Evolutionary conservation across 148 eudicot species (phyloP).

Genomic region (Vaccinium corymbosum): DNA sequence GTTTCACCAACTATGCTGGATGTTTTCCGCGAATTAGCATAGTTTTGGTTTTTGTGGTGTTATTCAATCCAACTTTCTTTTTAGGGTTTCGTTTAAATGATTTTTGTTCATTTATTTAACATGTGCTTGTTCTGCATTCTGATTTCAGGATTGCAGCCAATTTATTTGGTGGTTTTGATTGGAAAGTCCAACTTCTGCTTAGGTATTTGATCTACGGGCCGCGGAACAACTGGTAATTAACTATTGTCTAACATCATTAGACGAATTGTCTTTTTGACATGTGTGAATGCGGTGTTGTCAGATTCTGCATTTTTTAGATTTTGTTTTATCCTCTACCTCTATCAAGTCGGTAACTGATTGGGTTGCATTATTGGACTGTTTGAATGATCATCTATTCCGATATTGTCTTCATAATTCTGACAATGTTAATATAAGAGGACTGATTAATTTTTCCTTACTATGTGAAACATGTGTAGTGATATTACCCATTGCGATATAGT

Average conservation of each 20-base stretch:
- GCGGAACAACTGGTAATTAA: slow-evolving; percentile 1
- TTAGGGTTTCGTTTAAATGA: slow-evolving; percentile 9
- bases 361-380: slow-evolving; percentile 8
- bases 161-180: neutral
- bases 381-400: neutral
- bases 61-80: neutral
- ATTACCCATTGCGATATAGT: no score
- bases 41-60: neutral
- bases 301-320: neutral
- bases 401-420: neutral
- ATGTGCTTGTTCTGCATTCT: neutral
- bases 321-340: neutral
- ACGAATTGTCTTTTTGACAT: neutral
- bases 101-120: slow-evolving; percentile 10
- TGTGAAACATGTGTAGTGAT: neutral
- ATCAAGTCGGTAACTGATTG: slow-evolving; percentile 1
- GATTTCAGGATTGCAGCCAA: neutral
- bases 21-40: neutral
- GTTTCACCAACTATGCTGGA: neutral
- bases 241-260: neutral
- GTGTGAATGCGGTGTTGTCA: neutral
- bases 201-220: neutral
- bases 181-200: neutral
- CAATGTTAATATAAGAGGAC: neutral
- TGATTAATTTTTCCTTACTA: neutral